Conservation (phyloP, 202 grass and related monocot genomes). For the Panicum hallii region DNA sequence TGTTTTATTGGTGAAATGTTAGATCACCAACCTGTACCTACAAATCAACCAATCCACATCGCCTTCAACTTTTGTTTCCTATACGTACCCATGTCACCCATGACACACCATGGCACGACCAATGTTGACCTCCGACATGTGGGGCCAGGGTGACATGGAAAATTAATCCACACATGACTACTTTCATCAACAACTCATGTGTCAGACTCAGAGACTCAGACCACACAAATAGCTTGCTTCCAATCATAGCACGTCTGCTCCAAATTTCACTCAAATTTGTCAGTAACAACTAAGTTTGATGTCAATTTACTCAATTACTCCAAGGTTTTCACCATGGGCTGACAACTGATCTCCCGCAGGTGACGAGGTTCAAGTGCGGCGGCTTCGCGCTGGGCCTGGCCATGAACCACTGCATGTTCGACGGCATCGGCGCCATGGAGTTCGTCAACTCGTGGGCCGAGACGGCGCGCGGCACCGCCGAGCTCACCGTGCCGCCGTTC, state of each 20-base stretch:
- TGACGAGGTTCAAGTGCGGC: conserved; percentile 83
- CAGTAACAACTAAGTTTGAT: too few species aligned
- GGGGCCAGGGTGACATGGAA: neutral
- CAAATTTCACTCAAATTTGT: neutral
- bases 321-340: neutral
- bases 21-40: conserved; percentile 37
- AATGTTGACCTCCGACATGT: neutral
- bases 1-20: neutral
- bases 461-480: conserved; percentile 58
- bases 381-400: conserved; percentile 74
- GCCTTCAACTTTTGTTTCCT: neutral
- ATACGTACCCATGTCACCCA: neutral
- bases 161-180: neutral
- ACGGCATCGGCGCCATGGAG: conserved; percentile 84
- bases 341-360: conserved; percentile 22
- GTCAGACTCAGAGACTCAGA: neutral
- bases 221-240: neutral
- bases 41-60: conserved; percentile 28
- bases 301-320: neutral
- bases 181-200: neutral
- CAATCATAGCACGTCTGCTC: neutral
- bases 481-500: conserved; percentile 65
- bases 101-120: too few species aligned
- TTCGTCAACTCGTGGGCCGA: conserved; percentile 88
- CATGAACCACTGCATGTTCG: conserved; percentile 96